Conservation (phyloP, 345 rosid species). For the Brassica rapa region DNA sequence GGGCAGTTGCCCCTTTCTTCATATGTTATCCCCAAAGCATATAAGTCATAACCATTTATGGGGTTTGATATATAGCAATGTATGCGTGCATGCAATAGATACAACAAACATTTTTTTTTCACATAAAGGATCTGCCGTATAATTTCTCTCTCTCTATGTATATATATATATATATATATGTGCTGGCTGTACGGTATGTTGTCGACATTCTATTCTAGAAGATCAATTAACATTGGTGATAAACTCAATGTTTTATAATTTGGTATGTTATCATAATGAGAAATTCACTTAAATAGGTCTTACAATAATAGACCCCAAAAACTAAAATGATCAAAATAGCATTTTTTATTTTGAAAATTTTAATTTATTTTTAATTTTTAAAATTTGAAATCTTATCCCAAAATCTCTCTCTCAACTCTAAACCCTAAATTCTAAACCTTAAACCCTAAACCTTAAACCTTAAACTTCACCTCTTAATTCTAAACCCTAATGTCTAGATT, state of each 20-base stretch:
- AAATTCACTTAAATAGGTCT: no score
- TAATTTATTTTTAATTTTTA: no score
- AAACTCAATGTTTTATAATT: neutral
- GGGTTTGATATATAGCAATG: neutral
- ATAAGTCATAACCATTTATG: neutral
- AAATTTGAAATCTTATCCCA: no score
- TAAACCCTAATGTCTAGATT: no score
- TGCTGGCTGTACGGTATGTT: neutral
- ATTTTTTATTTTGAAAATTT: no score
- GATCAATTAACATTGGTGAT: neutral
- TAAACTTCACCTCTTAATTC: no score
- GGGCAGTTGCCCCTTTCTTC: neutral
- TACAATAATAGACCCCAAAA: no score
- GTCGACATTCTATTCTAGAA: neutral
- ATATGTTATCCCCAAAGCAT: neutral
- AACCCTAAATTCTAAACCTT: no score
- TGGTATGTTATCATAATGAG: neutral
- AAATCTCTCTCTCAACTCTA: no score
- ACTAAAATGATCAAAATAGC: no score
- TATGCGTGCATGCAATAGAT: neutral
- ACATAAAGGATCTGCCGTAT: neutral
- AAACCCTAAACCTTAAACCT: no score
- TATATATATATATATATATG: neutral
- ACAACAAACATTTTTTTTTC: neutral
- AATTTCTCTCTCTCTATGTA: neutral